Conservation (phyloP, 345 rosid genomes). For the Rhizophora mangle region DNA sequence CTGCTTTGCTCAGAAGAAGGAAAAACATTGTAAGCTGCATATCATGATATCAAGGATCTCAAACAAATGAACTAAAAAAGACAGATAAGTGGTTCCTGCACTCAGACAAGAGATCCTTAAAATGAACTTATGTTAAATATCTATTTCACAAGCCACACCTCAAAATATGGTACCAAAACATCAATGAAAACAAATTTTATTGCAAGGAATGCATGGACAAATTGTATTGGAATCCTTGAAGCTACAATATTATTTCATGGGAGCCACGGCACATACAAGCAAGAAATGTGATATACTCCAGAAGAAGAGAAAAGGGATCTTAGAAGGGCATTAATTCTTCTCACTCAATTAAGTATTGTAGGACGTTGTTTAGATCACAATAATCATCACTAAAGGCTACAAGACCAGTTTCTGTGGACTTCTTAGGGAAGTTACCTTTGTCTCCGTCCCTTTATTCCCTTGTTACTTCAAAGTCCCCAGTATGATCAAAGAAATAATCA, state of each 20-base stretch:
- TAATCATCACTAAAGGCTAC: constrained; percentile 41
- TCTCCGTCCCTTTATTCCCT: not conserved
- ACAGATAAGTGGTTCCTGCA: constrained; percentile 1
- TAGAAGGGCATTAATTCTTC: constrained; percentile 4
- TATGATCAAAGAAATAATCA: too few species aligned
- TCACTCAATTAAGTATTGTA: too few species aligned
- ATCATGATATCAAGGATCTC: too few species aligned
- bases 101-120: not conserved
- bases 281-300: too few species aligned
- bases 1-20: too few species aligned
- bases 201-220: too few species aligned
- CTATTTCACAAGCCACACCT: not conserved
- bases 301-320: constrained; percentile 11
- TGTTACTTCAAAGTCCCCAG: not conserved
- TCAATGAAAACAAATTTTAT: not conserved
- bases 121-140: not conserved
- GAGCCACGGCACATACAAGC: not conserved
- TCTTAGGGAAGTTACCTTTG: constrained; percentile 6
- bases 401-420: constrained; percentile 21
- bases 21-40: too few species aligned
- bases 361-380: constrained; percentile 29
- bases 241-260: constrained; percentile 1
- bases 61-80: too few species aligned
- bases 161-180: not conserved
- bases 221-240: constrained; percentile 6